Base-by-base conservation (phyloP, 306 rosid species). In the Sophora flavescens region DNA sequence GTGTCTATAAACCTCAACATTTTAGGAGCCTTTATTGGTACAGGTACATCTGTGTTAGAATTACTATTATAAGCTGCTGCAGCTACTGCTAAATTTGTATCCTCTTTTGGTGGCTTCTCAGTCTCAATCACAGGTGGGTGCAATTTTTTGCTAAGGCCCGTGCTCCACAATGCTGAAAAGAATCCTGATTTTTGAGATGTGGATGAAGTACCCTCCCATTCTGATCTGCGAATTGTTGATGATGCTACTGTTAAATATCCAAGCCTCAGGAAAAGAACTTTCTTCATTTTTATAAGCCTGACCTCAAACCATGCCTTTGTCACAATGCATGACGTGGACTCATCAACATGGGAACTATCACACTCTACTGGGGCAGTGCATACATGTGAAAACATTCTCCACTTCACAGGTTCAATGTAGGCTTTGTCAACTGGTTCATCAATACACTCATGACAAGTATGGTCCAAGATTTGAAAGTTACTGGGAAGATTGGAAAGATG, bases 251-350 rank as follows among this genome's bases (percentile, higher is more conserved):
- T 42, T 2, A 91, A 87, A 78, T 74, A 89, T 57, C 87, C 88
- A 35, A 89, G 90, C 85, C 87, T 83, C 79, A 87, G 14, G 84
- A 87, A 89, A 80, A 89, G 26, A 35, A 89, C 88, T 56, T 87
- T 89, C 74, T 74, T 87, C 75, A 88, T 77, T 80, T 87, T 87
- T 4, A 82, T 18, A 12, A 35, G 77, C 73, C 75, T 87, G 36
- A 88, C 90, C 78, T 83, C 91, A 32, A 86, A 83, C 90, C 90
- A 78, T 35, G 91, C 94, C 79, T 82, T 84, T 6, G 93, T 90
- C 65, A 88, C 93, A 35, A 88, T 85, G 51, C 81, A 78, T 42
- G 86, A 0, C 81, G 5, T 39, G 14, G 72, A 63, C 10, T 88
- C 86, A 50, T 80, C 84, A 6, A 81, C 36, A 53, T 72, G 72